phyloP scores from a whole-genome alignment of 495 filamentous ascomycete genomes.

The Terfezia boudieri region DNA sequence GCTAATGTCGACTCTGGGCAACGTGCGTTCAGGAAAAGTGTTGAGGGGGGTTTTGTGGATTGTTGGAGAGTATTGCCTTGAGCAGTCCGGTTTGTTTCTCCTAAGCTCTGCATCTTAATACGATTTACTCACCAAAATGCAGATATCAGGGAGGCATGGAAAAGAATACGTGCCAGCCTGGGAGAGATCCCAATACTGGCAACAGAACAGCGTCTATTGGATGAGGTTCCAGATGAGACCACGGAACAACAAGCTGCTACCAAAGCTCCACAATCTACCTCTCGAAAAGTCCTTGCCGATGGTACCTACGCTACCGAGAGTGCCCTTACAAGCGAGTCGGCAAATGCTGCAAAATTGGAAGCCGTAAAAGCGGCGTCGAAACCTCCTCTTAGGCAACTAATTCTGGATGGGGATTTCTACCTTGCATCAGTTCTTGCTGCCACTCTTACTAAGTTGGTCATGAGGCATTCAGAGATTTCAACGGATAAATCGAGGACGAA shows the following conservation, averaged over 20 bases:
- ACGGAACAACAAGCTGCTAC: slow-evolving; percentile 49
- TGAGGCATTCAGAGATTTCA: slow-evolving; percentile 92
- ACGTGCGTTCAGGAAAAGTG: slow-evolving; percentile 91
- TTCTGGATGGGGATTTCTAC: slow-evolving; percentile 94
- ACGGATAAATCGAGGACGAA: slow-evolving; percentile 73
- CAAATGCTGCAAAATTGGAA: slow-evolving; percentile 73
- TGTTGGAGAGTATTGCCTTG: slow-evolving; percentile 87
- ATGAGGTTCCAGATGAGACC: slow-evolving; percentile 32
- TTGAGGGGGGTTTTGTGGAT: slow-evolving; percentile 96
- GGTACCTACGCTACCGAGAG: slow-evolving; percentile 96
- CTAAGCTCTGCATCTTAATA: background rate
- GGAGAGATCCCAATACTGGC: slow-evolving; percentile 95
- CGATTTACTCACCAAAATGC: background rate
- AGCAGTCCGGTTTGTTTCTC: slow-evolving; percentile 31
- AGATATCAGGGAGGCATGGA: slow-evolving; percentile 94
- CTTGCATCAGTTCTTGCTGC: slow-evolving; percentile 84
- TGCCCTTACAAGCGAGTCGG: slow-evolving; percentile 77
- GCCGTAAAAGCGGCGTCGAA: slow-evolving; percentile 95
- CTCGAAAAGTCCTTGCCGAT: slow-evolving; percentile 79
- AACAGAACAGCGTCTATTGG: slow-evolving; percentile 73
- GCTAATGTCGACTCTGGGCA: slow-evolving; percentile 72
- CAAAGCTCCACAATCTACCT: slow-evolving; percentile 48
- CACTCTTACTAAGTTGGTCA: slow-evolving; percentile 90
- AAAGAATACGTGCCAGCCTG: slow-evolving; percentile 74
- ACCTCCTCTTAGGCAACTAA: slow-evolving; percentile 81